These are phyloP conservation scores for Neopestalotiopsis sp. DNA, from an alignment of 2,329 filamentous ascomycete genomes.

Conservation along the genomic window DNA sequence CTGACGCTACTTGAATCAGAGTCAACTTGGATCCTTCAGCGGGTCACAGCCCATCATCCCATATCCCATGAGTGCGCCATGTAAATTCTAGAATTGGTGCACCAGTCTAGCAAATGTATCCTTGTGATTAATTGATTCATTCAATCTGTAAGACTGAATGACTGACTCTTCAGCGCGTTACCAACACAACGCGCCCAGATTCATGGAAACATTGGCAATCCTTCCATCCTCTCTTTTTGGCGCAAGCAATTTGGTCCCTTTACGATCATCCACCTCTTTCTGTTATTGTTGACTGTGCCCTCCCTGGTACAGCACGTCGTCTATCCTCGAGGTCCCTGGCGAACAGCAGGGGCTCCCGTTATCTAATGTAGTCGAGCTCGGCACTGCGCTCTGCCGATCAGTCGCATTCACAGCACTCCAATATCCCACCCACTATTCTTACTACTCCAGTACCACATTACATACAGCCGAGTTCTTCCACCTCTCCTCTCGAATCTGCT, in stretches of 20 bases:
- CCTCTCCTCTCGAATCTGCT: slow-evolving; percentile 5
- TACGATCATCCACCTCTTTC: not conserved
- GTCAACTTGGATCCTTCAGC: slow-evolving; percentile 9
- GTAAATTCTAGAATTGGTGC: not conserved
- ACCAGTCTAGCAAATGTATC: not conserved
- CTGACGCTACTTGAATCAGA: slow-evolving; percentile 16
- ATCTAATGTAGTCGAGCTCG: not conserved
- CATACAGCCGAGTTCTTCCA: slow-evolving; percentile 6
- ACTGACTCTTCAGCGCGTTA: not conserved
- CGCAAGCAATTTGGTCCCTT: no score
- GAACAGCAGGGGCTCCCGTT: not conserved
- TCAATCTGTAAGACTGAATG: not conserved
- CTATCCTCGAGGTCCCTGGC: not conserved
- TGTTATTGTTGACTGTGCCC: not conserved
- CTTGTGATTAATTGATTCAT: slow-evolving; percentile 10
- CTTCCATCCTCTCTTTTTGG: not conserved
- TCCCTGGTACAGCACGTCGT: not conserved
- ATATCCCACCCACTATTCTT: not conserved
- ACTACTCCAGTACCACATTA: no score
- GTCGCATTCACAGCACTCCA: not conserved
- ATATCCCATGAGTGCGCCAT: not conserved
- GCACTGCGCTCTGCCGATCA: slow-evolving; percentile 17
- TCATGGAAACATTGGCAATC: not conserved
- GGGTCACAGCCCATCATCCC: not conserved
- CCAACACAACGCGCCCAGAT: not conserved